phyloP scores from a whole-genome alignment of 176 grass and related monocot genomes.

The Musa beccarii region DNA sequence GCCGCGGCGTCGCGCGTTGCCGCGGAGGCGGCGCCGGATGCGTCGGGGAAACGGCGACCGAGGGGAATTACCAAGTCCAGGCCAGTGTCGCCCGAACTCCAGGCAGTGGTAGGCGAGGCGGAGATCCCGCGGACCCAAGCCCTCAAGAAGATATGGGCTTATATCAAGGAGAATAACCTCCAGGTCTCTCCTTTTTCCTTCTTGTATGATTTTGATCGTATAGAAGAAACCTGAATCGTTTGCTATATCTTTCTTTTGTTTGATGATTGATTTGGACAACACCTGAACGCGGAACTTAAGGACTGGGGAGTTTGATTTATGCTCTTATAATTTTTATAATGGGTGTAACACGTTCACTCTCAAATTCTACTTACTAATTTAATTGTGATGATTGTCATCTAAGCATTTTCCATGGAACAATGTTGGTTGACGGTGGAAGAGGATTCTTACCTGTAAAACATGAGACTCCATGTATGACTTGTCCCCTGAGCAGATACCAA shows the following conservation, averaged over 20 bases:
- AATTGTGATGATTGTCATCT: not conserved
- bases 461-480: not conserved
- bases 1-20: slow-evolving; percentile 16
- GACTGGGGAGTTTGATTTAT: not conserved
- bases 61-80: slow-evolving; percentile 80
- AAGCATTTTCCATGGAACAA: not conserved
- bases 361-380: not conserved
- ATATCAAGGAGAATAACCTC: slow-evolving; percentile 85
- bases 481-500: not conserved
- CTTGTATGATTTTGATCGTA: not conserved
- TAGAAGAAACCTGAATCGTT: too few relatives aligned
- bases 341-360: not conserved
- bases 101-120: slow-evolving; percentile 55
- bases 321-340: not conserved
- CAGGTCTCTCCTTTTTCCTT: slow-evolving; percentile 31
- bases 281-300: not conserved
- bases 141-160: slow-evolving; percentile 83
- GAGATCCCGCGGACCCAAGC: slow-evolving; percentile 78
- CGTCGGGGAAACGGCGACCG: slow-evolving; percentile 32
- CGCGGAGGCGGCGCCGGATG: slow-evolving; percentile 22
- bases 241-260: not conserved
- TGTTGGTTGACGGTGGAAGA: not conserved
- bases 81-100: slow-evolving; percentile 65
- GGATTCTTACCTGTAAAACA: not conserved
- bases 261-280: too few relatives aligned